These are phyloP conservation scores for Xanthoconium purpureum DNA, from an alignment of 768 basidiomycete species.

Conservation along the genomic window DNA sequence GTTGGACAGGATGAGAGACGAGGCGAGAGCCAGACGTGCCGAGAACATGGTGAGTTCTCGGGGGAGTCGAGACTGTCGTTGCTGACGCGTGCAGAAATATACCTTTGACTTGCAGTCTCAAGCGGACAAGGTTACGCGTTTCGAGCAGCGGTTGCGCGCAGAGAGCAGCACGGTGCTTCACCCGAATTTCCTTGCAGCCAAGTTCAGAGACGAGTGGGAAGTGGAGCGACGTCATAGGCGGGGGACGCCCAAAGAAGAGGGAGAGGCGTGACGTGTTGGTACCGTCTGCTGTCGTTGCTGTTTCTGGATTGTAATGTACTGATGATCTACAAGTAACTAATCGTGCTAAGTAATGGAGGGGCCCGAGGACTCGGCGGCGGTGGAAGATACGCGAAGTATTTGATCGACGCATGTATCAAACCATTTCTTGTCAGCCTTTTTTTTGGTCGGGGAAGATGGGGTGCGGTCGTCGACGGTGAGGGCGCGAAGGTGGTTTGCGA, in stretches of 20 bases:
- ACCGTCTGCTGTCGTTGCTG: neutral
- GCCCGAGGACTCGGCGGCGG: constrained; percentile 26
- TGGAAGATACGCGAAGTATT: constrained; percentile 43
- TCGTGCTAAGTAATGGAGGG: neutral
- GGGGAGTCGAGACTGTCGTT: neutral
- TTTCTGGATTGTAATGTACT: constrained; percentile 6
- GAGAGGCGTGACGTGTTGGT: constrained; percentile 34
- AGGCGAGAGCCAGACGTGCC: constrained; percentile 55
- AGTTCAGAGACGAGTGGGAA: constrained; percentile 54
- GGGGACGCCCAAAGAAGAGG: constrained; percentile 28
- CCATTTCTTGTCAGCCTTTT: constrained; percentile 51
- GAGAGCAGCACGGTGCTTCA: constrained; percentile 55
- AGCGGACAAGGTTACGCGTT: constrained; percentile 57
- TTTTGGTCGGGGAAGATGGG: constrained; percentile 14
- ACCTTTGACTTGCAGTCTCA: constrained; percentile 59
- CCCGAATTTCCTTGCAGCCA: constrained; percentile 59
- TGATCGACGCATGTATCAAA: constrained; percentile 65
- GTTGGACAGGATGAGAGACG: constrained; percentile 66
- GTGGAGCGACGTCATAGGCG: constrained; percentile 33
- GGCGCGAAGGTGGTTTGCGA: constrained; percentile 24
- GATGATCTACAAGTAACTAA: constrained; percentile 19
- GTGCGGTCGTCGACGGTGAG: constrained; percentile 17
- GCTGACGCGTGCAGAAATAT: constrained; percentile 36
- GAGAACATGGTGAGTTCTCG: constrained; percentile 49
- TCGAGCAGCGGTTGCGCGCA: constrained; percentile 53